Evolutionary conservation across 2,329 filamentous ascomycete genomes (phyloP).

Genomic region (Paraphaeosphaeria sporulosa): DNA sequence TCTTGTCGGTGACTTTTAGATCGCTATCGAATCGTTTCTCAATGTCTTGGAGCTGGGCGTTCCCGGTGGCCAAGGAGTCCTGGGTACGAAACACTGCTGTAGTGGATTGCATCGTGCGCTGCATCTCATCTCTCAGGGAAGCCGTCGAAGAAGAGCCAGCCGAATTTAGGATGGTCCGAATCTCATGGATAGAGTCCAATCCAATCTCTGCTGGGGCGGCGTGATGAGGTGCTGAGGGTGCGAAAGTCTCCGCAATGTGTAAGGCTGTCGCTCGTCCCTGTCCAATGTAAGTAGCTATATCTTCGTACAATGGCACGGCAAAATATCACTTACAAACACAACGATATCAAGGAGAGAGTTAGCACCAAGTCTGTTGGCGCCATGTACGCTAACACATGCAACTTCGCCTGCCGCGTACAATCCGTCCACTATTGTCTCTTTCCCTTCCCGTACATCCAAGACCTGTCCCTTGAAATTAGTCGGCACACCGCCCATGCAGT

Average conservation of each 20-base stretch:
- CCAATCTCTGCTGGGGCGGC: constrained; percentile 46
- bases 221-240: constrained; percentile 47
- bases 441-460: constrained; percentile 49
- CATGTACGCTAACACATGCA: constrained; percentile 59
- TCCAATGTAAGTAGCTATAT: background rate
- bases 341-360: constrained; percentile 60
- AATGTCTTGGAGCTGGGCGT: constrained; percentile 42
- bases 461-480: constrained; percentile 60
- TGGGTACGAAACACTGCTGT: constrained; percentile 57
- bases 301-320: background rate
- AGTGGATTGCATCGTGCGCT: constrained; percentile 57
- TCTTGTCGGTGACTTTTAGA: constrained; percentile 52
- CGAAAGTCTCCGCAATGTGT: constrained; percentile 51
- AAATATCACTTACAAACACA: constrained; percentile 50
- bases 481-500: constrained; percentile 61
- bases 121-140: constrained; percentile 52
- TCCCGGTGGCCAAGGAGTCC: constrained; percentile 46
- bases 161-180: constrained; percentile 47
- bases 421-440: constrained; percentile 54
- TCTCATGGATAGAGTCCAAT: constrained; percentile 41
- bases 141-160: constrained; percentile 49
- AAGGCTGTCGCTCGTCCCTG: constrained; percentile 55
- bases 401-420: constrained; percentile 59
- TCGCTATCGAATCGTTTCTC: constrained; percentile 46
- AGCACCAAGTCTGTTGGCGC: constrained; percentile 58